Conservation (phyloP, 306 rosid genomes). For the Sophora flavescens region DNA sequence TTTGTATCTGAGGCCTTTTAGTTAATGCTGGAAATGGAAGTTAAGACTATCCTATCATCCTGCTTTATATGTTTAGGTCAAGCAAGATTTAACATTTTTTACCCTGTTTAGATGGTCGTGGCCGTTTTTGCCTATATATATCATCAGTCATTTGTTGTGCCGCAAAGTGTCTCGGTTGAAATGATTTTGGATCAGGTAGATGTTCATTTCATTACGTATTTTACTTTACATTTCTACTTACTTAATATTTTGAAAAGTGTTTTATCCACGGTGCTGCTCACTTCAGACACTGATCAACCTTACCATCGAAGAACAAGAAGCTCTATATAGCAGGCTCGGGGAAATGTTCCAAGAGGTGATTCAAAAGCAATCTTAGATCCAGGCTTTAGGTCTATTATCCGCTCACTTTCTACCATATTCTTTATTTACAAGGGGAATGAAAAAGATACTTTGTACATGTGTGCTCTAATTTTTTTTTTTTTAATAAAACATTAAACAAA, state of each 20-base stretch:
- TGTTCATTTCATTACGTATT: conserved; percentile 3
- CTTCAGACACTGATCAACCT: conserved; percentile 81
- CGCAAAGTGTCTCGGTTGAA: conserved; percentile 82
- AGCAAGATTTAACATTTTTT: conserved; percentile 32
- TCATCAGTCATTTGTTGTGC: conserved; percentile 89
- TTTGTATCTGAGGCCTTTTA: conserved; percentile 11
- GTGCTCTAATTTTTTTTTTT: conserved; percentile 35
- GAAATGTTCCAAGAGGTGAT: conserved; percentile 72
- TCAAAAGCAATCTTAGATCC: conserved; percentile 52
- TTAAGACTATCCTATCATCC: conserved; percentile 23
- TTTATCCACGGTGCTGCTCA: conserved; percentile 29
- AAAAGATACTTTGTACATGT: conserved; percentile 51
- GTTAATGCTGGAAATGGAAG: conserved; percentile 26
- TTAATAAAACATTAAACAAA: conserved; percentile 29
- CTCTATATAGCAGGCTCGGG: conserved; percentile 73
- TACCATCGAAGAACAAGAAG: conserved; percentile 77
- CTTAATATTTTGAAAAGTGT: conserved; percentile 28
- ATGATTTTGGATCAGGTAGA: conserved; percentile 86
- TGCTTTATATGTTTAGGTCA: neutral
- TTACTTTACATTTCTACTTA: neutral
- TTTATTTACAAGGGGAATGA: conserved; percentile 32
- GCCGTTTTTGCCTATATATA: conserved; percentile 96
- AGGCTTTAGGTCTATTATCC: conserved; percentile 41
- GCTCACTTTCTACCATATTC: conserved; percentile 32
- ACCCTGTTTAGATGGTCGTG: conserved; percentile 89